Base-by-base conservation (phyloP, 2,329 filamentous ascomycete genomes). In the Colletotrichum orbiculare region DNA sequence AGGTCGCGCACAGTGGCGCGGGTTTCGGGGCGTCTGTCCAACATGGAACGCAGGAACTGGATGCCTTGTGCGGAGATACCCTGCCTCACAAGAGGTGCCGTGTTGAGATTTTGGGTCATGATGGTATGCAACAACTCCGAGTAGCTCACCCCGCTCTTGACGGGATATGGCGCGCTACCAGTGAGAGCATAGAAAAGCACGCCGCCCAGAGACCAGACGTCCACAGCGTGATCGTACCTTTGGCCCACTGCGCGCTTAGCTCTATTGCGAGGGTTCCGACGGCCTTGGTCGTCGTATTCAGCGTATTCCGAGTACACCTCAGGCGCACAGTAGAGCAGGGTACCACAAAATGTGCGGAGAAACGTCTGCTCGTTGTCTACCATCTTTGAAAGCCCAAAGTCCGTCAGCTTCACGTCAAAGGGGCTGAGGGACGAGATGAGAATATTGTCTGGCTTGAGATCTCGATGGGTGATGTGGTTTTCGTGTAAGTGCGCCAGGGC, bases 401-500 rank as follows among this genome's bases (percentile, higher is more conserved):
- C 96, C 0, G 96, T 97, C 12, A 99, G 83, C 77, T 99, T 98
- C 71, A 98, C 91, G 12, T 87, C 83, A 53, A 97, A 87, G 0
- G 94, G 94, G 6, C 90, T 82, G 9, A 87, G 75, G 1, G 88
- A 90, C 10, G 89, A 84, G 69, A 98, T 92, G 45, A 99, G 83
- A 66, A 99, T 97, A 73, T 99, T 99, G 81, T 99, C 96, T 0
- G 96, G 96, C 75, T 99, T 99, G 73, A 99, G 94, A 76, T 99
- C 96, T n/a, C 96, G 91, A 78, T 99, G 96, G 0, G 95, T 98
- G 71, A 99, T 97, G 73, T 91, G 93, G 71, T 91, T 90, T 57
- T 85, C 82, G 76, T 99, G 96, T 8, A 99, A 83, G 75, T 99
- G 97, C 37, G 88, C 89, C 56, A 99, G 81, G 2, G 95, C 95